These are phyloP conservation scores for Spergularia marina DNA, from an alignment of 148 eudicot species.

Conservation along the genomic window DNA sequence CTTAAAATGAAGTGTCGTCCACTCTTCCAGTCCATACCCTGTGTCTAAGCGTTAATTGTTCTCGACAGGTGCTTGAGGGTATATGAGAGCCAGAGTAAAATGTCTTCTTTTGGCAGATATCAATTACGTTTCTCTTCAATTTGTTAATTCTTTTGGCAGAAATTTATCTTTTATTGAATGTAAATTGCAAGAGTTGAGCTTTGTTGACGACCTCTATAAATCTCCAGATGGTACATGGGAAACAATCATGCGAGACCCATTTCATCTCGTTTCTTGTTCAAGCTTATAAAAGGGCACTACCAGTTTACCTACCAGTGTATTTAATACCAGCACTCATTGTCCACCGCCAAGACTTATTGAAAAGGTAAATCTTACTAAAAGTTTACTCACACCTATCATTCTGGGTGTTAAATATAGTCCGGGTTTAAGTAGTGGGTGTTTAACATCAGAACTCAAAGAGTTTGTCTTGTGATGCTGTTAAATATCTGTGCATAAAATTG, in stretches of 20 bases:
- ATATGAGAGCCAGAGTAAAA: neutral
- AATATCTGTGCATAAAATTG: neutral
- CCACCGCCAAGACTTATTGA: conserved; percentile 77
- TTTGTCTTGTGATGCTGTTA: neutral
- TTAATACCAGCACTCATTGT: conserved; percentile 92
- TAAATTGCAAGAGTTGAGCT: neutral
- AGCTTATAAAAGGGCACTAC: conserved; percentile 95
- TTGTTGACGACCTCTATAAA: conserved; percentile 18
- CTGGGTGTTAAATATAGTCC: neutral
- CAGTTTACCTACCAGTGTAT: conserved; percentile 98
- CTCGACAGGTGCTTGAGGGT: neutral
- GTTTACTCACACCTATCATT: neutral
- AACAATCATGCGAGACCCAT: conserved; percentile 77
- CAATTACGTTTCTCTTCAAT: neutral
- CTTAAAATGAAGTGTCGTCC: neutral
- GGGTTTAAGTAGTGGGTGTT: neutral
- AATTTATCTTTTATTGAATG: neutral
- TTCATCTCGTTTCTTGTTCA: conserved; percentile 65
- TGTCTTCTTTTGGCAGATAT: neutral
- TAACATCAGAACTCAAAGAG: neutral
- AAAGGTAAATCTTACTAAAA: conserved; percentile 40
- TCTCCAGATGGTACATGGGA: conserved; percentile 83
- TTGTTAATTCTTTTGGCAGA: neutral
- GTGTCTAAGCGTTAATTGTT: neutral
- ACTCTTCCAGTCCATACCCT: neutral